phyloP scores from a whole-genome alignment of 805 yeast species.

The Limtongia smithiae region DNA sequence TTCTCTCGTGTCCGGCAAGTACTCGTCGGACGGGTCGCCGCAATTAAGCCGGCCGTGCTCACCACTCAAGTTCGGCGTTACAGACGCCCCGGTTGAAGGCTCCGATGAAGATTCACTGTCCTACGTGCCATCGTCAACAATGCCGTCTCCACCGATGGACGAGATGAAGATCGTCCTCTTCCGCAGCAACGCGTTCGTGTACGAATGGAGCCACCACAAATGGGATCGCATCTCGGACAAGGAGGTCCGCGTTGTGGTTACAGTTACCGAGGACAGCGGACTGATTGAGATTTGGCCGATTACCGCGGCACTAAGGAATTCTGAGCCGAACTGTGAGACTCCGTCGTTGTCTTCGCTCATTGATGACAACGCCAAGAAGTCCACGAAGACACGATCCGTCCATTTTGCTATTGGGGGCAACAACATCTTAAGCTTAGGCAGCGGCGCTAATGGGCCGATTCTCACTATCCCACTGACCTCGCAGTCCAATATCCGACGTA shows the following conservation, averaged over 20 bases:
- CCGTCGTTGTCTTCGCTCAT: neutral
- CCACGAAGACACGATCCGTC: conserved; percentile 11
- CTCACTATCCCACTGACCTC: conserved; percentile 16
- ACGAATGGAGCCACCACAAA: conserved; percentile 25
- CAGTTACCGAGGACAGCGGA: conserved; percentile 20
- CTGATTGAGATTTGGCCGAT: conserved; percentile 29
- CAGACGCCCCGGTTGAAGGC: no score
- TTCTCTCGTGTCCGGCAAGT: no score
- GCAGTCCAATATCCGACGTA: conserved; percentile 20
- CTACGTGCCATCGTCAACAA: neutral
- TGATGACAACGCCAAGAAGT: neutral
- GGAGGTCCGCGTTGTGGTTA: conserved; percentile 22
- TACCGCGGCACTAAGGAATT: neutral
- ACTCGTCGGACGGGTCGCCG: no score
- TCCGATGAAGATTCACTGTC: conserved; percentile 2
- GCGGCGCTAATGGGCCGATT: conserved; percentile 10
- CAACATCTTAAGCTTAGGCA: conserved; percentile 1
- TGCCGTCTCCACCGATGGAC: conserved; percentile 7
- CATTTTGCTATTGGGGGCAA: conserved; percentile 17
- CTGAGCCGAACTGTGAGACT: neutral
- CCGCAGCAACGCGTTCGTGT: conserved; percentile 27
- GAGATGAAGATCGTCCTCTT: conserved; percentile 18
- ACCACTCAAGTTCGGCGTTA: conserved; percentile 10
- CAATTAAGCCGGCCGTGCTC: conserved; percentile 8
- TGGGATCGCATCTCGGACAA: conserved; percentile 26